Evolutionary conservation across 2,329 filamentous ascomycete genomes (phyloP).

Genomic region (Trichoderma koningiopsis): DNA sequence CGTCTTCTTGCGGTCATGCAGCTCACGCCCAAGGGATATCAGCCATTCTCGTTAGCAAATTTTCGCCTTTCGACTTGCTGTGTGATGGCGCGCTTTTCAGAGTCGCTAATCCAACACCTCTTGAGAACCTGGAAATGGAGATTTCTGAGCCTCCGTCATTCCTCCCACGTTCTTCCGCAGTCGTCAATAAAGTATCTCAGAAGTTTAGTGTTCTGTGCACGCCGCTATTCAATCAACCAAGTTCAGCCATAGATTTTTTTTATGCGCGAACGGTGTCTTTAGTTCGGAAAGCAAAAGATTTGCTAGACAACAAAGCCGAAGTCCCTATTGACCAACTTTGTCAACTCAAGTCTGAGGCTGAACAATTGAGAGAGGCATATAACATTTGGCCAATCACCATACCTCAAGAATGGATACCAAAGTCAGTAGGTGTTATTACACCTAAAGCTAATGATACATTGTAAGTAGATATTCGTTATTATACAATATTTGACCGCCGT

Average conservation of each 20-base stretch:
- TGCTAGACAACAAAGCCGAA: not conserved
- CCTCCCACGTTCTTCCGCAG: not conserved
- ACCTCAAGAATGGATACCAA: not conserved
- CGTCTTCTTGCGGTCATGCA: not conserved
- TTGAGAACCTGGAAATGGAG: not conserved
- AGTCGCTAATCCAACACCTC: not conserved
- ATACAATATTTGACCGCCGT: not conserved
- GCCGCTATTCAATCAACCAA: not conserved
- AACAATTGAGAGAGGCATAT: not conserved
- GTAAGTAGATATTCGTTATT: not conserved
- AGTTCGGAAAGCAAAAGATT: not conserved
- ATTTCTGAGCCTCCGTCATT: not conserved
- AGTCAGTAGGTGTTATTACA: not conserved
- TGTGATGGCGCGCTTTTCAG: not conserved
- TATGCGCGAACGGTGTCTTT: not conserved
- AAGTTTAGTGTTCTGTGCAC: not conserved
- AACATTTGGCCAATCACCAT: not conserved
- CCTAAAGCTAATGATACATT: not conserved
- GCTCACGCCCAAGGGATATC: not conserved
- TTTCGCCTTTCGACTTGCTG: not conserved
- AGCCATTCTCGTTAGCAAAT: not conserved
- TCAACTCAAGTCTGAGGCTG: not conserved
- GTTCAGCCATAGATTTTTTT: not conserved
- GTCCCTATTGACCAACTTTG: not conserved
- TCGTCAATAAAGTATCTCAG: not conserved